phyloP scores from a whole-genome alignment of 1,139 yeast species.

The Scheffersomyces lignicola region DNA sequence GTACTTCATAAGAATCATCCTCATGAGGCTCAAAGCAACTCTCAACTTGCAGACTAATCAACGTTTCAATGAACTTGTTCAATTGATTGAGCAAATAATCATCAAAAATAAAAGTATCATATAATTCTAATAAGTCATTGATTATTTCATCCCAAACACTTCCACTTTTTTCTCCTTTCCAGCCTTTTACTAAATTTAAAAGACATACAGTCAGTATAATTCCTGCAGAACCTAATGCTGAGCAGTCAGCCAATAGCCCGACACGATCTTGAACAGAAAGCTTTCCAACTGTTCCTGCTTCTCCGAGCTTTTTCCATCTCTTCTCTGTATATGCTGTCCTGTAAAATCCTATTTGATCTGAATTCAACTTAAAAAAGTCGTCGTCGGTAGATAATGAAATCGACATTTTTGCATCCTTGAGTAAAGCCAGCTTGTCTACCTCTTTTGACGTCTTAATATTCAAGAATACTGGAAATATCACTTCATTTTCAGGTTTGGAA shows the following conservation, averaged over 20 bases:
- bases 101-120: conserved; percentile 72
- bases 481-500: conserved; percentile 64
- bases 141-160: conserved; percentile 81
- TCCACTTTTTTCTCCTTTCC: conserved; percentile 67
- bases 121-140: conserved; percentile 52
- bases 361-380: conserved; percentile 71
- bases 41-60: conserved; percentile 54
- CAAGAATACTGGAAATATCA: conserved; percentile 81
- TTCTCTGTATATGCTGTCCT: conserved; percentile 75
- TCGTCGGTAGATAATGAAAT: conserved; percentile 45
- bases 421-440: conserved; percentile 60
- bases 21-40: conserved; percentile 73
- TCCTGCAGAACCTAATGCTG: conserved; percentile 71
- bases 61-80: conserved; percentile 60
- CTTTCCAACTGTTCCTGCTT: conserved; percentile 63
- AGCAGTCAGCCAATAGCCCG: conserved; percentile 83
- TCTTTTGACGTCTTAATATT: conserved; percentile 69
- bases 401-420: conserved; percentile 55
- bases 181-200: conserved; percentile 60
- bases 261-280: conserved; percentile 82
- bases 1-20: conserved; percentile 66
- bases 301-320: conserved; percentile 73
- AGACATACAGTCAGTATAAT: conserved; percentile 66
- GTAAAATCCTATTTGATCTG: conserved; percentile 80
- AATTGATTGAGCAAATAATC: conserved; percentile 54